Conservation (phyloP, 2,329 filamentous ascomycete species). For the Cryphonectria radicalis region DNA sequence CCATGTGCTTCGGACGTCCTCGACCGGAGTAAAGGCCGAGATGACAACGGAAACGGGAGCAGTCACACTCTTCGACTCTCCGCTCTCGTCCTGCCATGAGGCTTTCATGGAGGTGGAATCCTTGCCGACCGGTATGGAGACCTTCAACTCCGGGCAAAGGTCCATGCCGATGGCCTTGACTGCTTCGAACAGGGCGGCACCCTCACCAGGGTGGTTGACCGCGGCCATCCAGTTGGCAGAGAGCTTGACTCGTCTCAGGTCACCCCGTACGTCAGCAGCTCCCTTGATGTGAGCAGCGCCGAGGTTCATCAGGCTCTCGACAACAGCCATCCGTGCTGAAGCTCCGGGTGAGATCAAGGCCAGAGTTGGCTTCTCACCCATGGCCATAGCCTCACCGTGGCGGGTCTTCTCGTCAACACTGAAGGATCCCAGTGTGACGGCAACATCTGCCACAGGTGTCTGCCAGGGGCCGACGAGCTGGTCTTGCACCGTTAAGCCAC, state of each 20-base stretch:
- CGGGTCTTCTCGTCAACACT: slow-evolving; percentile 66
- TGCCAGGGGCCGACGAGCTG: slow-evolving; percentile 99
- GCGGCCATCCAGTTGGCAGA: slow-evolving; percentile 99
- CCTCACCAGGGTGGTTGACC: slow-evolving; percentile 90
- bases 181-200: slow-evolving; percentile 88
- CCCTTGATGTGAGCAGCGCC: slow-evolving; percentile 69
- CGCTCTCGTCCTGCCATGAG: slow-evolving; percentile 78
- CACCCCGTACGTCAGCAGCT: slow-evolving; percentile 56
- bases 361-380: slow-evolving; percentile 89
- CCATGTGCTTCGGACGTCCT: slow-evolving; percentile 86
- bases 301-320: slow-evolving; percentile 90
- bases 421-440: slow-evolving; percentile 85
- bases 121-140: slow-evolving; percentile 95
- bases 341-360: slow-evolving; percentile 88
- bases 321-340: slow-evolving; percentile 95
- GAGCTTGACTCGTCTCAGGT: slow-evolving; percentile 79
- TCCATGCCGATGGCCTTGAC: slow-evolving; percentile 93
- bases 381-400: slow-evolving; percentile 94
- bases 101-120: slow-evolving; percentile 99
- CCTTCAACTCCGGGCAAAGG: slow-evolving; percentile 84
- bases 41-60: slow-evolving; percentile 91
- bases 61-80: slow-evolving; percentile 80
- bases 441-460: slow-evolving; percentile 89
- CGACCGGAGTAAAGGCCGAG: slow-evolving; percentile 85
- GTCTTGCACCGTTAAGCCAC: slow-evolving; percentile 84